These are phyloP conservation scores for Pseudocercospora fijiensis DNA, from an alignment of 2,329 filamentous ascomycete species.

Conservation along the genomic window DNA sequence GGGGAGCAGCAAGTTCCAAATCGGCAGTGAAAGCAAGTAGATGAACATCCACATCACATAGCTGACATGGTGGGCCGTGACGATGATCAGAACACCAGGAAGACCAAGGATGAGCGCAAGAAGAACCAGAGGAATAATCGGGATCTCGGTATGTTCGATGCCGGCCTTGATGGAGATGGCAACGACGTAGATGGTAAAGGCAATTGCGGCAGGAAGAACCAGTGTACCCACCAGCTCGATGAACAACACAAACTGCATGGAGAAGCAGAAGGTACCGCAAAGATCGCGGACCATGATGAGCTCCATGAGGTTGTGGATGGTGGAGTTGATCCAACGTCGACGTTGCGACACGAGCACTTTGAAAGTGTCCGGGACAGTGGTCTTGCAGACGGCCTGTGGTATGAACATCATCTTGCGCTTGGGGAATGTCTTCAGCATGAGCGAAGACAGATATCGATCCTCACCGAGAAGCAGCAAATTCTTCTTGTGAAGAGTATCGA, in stretches of 20 bases:
- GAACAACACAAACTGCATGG: constrained; percentile 98
- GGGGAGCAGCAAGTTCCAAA: constrained; percentile 97
- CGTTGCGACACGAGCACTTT: constrained; percentile 89
- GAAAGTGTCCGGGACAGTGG: constrained; percentile 90
- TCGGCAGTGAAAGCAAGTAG: constrained; percentile 85
- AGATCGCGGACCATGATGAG: constrained; percentile 91
- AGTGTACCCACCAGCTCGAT: constrained; percentile 93
- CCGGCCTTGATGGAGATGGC: constrained; percentile 77
- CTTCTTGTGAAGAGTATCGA: constrained; percentile 97
- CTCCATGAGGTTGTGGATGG: constrained; percentile 98
- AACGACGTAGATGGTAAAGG: constrained; percentile 94
- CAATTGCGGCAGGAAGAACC: constrained; percentile 91
- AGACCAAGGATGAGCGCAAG: constrained; percentile 89
- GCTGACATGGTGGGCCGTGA: constrained; percentile 88
- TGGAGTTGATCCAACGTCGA: constrained; percentile 98
- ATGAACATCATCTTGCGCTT: constrained; percentile 99
- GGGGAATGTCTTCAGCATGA: constrained; percentile 98
- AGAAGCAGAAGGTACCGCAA: constrained; percentile 98
- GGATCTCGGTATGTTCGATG: constrained; percentile 57
- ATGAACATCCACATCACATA: constrained; percentile 98
- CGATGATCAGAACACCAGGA: constrained; percentile 83
- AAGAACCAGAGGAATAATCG: constrained; percentile 86
- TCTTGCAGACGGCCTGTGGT: constrained; percentile 91
- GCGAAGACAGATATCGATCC: constrained; percentile 90
- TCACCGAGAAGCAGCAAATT: constrained; percentile 88